These are phyloP conservation scores for Spinacia oleracea DNA, from an alignment of 179 eudicot genomes.

Conservation along the genomic window DNA sequence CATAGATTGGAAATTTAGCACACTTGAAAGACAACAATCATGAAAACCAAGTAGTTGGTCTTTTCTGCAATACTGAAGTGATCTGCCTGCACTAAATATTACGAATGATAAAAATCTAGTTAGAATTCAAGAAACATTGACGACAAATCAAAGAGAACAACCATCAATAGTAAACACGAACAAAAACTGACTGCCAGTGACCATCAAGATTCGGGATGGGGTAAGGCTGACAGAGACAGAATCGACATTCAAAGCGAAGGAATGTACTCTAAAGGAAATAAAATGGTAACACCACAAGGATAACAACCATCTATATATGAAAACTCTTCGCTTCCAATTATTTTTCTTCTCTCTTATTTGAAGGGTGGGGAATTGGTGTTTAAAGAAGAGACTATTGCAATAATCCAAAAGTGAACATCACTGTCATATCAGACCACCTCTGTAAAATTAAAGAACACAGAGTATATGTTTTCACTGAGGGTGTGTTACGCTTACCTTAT, in stretches of 20 bases:
- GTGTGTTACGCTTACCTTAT: not conserved
- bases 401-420: not conserved
- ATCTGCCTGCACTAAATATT: slow-evolving; percentile 54
- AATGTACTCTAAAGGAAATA: not conserved
- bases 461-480: not conserved
- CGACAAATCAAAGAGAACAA: not conserved
- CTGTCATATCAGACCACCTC: not conserved
- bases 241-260: not conserved
- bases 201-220: not conserved
- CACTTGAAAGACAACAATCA: slow-evolving; percentile 98
- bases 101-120: not conserved
- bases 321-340: not conserved
- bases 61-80: slow-evolving; percentile 84
- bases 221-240: not conserved
- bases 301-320: not conserved
- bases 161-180: not conserved
- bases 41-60: slow-evolving; percentile 92
- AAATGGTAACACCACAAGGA: not conserved
- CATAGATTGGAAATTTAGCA: not conserved
- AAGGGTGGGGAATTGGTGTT: not conserved
- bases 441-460: not conserved
- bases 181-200: not conserved
- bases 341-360: not conserved
- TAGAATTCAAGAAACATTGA: not conserved
- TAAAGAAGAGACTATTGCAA: not conserved